A percentile compares a stretch with the other conserved stretches of the same genome.
phyloP scores from a whole-genome alignment of 139 green algal genomes.

The Diplosphaera chodatii region DNA sequence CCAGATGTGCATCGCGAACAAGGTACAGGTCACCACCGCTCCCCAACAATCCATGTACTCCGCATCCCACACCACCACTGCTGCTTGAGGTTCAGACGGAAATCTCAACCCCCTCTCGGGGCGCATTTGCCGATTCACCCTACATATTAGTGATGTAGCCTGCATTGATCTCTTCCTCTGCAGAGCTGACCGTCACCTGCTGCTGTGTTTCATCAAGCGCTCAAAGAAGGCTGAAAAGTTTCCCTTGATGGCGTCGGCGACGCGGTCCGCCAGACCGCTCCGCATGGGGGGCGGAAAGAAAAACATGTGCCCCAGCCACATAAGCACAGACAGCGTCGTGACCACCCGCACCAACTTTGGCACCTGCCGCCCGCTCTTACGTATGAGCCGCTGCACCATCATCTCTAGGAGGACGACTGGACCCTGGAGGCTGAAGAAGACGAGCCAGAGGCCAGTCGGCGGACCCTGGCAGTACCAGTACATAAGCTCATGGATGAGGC shows the following conservation, averaged over 20 bases:
- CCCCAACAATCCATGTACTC: no score
- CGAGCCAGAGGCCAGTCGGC: conserved; percentile 3
- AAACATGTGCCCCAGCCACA: neutral
- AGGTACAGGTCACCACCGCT: no score
- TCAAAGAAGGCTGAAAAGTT: no score
- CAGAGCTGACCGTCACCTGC: no score
- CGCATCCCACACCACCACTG: no score
- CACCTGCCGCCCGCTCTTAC: neutral
- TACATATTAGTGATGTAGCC: no score
- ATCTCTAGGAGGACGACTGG: conserved; percentile 4
- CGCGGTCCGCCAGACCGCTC: neutral
- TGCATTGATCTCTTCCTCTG: no score
- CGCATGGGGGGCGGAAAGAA: conserved; percentile 2
- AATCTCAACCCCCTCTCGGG: no score
- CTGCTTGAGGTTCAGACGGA: no score
- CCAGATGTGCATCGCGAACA: no score
- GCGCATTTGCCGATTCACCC: no score
- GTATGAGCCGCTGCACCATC: neutral
- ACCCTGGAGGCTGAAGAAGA: conserved; percentile 15
- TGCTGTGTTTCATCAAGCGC: no score
- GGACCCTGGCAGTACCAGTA: conserved; percentile 4
- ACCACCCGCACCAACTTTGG: neutral
- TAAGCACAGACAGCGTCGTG: neutral
- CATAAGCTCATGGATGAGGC: conserved; percentile 36
- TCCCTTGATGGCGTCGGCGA: neutral